Conservation (phyloP, 2,329 filamentous ascomycete genomes). For the Hansfordia pulvinata region DNA sequence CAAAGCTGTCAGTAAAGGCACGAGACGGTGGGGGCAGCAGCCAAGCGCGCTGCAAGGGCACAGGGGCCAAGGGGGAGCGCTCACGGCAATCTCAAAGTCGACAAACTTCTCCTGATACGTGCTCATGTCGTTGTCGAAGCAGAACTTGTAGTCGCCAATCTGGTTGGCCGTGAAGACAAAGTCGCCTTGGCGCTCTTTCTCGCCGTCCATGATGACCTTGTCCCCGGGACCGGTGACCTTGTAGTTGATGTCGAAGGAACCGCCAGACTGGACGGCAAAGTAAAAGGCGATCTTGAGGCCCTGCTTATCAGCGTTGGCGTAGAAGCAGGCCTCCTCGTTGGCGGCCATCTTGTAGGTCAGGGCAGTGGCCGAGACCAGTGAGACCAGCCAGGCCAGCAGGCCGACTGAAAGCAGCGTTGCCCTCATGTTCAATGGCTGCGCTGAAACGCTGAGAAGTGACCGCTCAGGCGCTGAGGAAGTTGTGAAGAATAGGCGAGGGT, state of each 20-base stretch:
- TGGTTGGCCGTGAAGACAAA: conserved; percentile 93
- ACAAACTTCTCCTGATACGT: conserved; percentile 96
- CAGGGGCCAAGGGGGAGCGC: conserved; percentile 15
- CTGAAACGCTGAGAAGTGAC: too few species aligned
- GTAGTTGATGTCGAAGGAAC: conserved; percentile 96
- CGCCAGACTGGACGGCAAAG: conserved; percentile 97
- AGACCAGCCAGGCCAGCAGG: conserved; percentile 58
- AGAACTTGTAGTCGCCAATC: conserved; percentile 84
- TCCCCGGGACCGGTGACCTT: conserved; percentile 68
- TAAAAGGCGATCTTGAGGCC: conserved; percentile 94
- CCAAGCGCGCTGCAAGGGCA: conserved; percentile 5
- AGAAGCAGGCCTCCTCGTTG: conserved; percentile 96
- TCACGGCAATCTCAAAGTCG: conserved; percentile 90
- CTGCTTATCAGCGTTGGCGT: conserved; percentile 60
- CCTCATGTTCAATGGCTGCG: conserved; percentile 53
- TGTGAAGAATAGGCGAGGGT: too few species aligned
- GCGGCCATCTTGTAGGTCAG: conserved; percentile 85
- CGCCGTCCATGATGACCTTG: conserved; percentile 70
- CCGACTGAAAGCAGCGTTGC: conserved; percentile 46
- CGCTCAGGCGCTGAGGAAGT: too few species aligned
- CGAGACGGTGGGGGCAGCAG: conserved; percentile 5
- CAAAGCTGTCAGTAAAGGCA: conserved; percentile 11
- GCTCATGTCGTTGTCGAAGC: conserved; percentile 97
- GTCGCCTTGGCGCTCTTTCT: conserved; percentile 89
- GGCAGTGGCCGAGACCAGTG: conserved; percentile 70